These are phyloP conservation scores for Asparagopsis taxiformis DNA, from an alignment of 31 red algal genomes.

Conservation along the genomic window DNA sequence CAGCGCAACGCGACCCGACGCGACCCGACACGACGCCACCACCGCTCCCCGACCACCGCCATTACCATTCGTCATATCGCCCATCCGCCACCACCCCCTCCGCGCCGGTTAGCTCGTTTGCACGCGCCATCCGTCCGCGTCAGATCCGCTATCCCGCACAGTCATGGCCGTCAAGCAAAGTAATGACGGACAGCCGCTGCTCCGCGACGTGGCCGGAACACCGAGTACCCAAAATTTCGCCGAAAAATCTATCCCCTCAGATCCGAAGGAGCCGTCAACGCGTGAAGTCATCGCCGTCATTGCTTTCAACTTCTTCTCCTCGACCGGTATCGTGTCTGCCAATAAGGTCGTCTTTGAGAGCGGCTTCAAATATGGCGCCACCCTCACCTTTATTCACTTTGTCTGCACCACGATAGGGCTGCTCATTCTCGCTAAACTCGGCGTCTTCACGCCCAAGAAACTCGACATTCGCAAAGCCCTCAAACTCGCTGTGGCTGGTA, in stretches of 20 bases:
- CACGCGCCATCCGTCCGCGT: no score
- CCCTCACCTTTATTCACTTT: slow-evolving; percentile 93
- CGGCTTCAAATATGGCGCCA: slow-evolving; percentile 84
- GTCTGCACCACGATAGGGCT: slow-evolving; percentile 85
- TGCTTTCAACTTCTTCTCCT: slow-evolving; percentile 95
- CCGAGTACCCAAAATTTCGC: no score
- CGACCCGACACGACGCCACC: no score
- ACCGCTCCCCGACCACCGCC: no score
- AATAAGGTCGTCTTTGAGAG: slow-evolving; percentile 89
- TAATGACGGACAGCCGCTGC: no score
- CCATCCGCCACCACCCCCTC: no score
- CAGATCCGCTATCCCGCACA: no score
- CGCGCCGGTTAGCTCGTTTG: no score
- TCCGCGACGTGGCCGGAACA: no score
- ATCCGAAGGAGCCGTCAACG: slow-evolving; percentile 29
- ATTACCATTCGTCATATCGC: no score
- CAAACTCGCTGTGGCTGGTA: slow-evolving; percentile 79
- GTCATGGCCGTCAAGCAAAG: no score
- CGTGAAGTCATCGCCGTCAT: slow-evolving; percentile 66
- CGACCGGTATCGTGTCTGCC: slow-evolving; percentile 87
- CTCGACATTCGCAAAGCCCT: slow-evolving; percentile 85
- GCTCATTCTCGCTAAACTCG: slow-evolving; percentile 55
- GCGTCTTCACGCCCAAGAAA: slow-evolving; percentile 78
- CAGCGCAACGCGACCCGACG: no score
- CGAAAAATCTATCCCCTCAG: slow-evolving; percentile 4